Conservation (phyloP, 805 yeast species). For the Ogataea zsoltii region DNA sequence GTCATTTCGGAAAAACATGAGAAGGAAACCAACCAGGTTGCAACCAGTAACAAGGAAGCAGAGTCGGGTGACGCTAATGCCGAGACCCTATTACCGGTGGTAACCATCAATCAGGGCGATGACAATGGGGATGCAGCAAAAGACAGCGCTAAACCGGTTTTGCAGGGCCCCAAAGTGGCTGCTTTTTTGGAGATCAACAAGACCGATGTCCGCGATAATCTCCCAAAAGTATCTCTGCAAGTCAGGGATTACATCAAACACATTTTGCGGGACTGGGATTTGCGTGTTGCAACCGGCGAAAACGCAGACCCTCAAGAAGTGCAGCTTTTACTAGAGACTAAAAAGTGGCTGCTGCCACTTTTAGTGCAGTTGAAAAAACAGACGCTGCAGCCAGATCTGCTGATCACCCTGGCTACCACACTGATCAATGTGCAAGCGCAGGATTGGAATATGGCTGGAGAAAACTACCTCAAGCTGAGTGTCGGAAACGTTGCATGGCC, state of each 20-base stretch:
- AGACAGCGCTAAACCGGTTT: too few species aligned
- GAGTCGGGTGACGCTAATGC: too few species aligned
- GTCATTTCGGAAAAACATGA: too few species aligned
- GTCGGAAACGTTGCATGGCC: conserved; percentile 95
- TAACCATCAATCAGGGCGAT: too few species aligned
- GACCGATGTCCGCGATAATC: conserved; percentile 37
- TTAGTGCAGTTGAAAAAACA: conserved; percentile 53
- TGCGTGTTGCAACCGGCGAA: conserved; percentile 10
- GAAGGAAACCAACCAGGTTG: too few species aligned
- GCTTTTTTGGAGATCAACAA: conserved; percentile 17
- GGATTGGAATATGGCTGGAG: conserved; percentile 56
- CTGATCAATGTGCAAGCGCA: conserved; percentile 57
- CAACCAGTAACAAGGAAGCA: too few species aligned
- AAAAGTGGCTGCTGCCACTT: conserved; percentile 48
- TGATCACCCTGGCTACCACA: conserved; percentile 60
- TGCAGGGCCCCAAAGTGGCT: background rate
- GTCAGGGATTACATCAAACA: conserved; percentile 48
- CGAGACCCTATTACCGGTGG: too few species aligned
- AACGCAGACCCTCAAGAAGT: conserved; percentile 18
- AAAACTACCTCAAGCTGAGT: conserved; percentile 70
- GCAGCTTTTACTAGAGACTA: conserved; percentile 44
- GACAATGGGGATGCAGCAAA: too few species aligned
- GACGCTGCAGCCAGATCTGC: conserved; percentile 39
- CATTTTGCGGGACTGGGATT: conserved; percentile 43
- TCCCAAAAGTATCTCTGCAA: conserved; percentile 38